These are phyloP conservation scores for Kodamaea jinghongensis DNA, from an alignment of 805 yeast genomes.

Conservation along the genomic window DNA sequence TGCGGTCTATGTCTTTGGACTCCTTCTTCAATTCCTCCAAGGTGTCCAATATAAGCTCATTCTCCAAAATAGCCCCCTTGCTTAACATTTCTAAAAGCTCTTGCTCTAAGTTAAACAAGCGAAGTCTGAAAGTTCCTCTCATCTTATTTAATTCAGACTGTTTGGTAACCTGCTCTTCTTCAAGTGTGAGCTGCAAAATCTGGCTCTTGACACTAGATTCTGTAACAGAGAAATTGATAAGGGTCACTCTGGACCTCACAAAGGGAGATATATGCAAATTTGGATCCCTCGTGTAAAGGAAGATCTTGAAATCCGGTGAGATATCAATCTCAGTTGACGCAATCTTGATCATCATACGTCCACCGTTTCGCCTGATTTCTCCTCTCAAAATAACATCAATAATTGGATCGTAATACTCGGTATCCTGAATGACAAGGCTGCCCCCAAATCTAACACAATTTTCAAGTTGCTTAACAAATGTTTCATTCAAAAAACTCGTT, in stretches of 20 bases:
- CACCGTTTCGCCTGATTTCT: slow-evolving; percentile 67
- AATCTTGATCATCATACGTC: slow-evolving; percentile 57
- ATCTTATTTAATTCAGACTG: slow-evolving; percentile 52
- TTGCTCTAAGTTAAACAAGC: slow-evolving; percentile 55
- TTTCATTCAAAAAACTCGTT: slow-evolving; percentile 70
- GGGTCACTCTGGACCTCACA: slow-evolving; percentile 58
- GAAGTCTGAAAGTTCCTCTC: slow-evolving; percentile 57
- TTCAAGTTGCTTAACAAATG: slow-evolving; percentile 67
- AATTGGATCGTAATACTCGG: slow-evolving; percentile 77
- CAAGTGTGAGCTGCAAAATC: slow-evolving; percentile 55
- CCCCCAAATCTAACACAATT: slow-evolving; percentile 86
- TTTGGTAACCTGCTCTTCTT: slow-evolving; percentile 55
- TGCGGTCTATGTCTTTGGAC: slow-evolving; percentile 49
- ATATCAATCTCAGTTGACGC: slow-evolving; percentile 67
- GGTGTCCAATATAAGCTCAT: slow-evolving; percentile 54
- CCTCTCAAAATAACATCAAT: slow-evolving; percentile 58
- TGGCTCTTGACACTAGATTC: slow-evolving; percentile 62
- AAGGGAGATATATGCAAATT: slow-evolving; percentile 46
- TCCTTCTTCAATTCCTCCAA: slow-evolving; percentile 67
- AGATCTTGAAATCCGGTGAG: slow-evolving; percentile 60
- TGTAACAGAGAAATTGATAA: slow-evolving; percentile 74
- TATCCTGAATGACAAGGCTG: slow-evolving; percentile 66
- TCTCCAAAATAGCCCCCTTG: slow-evolving; percentile 65
- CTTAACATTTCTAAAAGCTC: slow-evolving; percentile 57
- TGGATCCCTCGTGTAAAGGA: slow-evolving; percentile 60